Evolutionary conservation across 1,139 yeast species (phyloP), one percentile per base, ranked within the genome.

Genomic region (Magnusiomyces ingens): DNA sequence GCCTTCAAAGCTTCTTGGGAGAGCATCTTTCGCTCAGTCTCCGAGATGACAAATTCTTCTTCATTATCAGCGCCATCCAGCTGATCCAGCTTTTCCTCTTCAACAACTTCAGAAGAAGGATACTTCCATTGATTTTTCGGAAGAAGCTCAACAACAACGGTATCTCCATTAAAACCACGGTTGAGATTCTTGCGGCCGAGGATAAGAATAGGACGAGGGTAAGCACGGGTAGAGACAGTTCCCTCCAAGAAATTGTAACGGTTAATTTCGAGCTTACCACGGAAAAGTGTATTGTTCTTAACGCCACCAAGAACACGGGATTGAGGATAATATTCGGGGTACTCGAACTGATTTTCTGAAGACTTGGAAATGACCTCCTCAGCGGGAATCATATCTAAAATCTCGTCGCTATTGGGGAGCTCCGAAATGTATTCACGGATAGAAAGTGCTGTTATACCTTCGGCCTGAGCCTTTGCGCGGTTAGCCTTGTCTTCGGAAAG

Each of bases 171-270:
- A 70, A 93, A 90, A 0, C 94, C 88, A 67, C 99, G 81, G 67
- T 94, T 94, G 61, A 93, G 73, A 66, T 84, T 83, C 62, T 86
- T 88, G 48, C 93, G 78, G 0, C 99, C 99, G 18, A 85, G 71
- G 42, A 94, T 75, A 44, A 91, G 74, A 50, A 94, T 76, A 1
- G 98, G 98, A 64, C 84, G 85, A 50, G 88, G 84, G 65, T 89
- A 85, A 1, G 87, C 81, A 1, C 84, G 75, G 1, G 87, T 80
- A 52, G 81, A 79, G 4, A 94, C 85, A 0, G 87, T 79, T 52
- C 96, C 99, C 71, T 94, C 96, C 56, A 91, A 75, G 64, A 86
- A 84, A 66, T 94, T 94, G 68, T 90, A 93, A 19, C 90, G 82
- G 3, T 94, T 88, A 40, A 90, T 81, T 62, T 82, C 81, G 60